phyloP scores from a whole-genome alignment of 331 rosid species.

The Malus hybrid region DNA sequence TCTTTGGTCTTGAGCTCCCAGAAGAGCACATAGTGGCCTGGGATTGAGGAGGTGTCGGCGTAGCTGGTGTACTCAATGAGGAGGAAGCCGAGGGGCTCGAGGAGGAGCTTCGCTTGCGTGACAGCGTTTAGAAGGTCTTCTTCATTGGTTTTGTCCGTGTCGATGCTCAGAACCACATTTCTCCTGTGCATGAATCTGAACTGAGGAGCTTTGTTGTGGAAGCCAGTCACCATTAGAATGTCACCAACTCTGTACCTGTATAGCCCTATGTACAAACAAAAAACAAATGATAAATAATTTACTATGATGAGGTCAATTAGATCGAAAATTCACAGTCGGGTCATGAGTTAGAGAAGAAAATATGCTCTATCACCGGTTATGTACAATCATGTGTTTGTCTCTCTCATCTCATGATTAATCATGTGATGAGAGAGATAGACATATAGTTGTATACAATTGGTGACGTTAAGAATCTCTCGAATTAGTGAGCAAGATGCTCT shows the following conservation, averaged over 20 bases:
- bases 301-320: not conserved
- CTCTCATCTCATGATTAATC: not conserved
- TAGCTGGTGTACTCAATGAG: slow-evolving; percentile 45
- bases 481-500: not conserved
- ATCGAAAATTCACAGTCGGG: not conserved
- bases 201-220: slow-evolving; percentile 44
- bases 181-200: slow-evolving; percentile 34
- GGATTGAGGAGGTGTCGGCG: slow-evolving; percentile 38
- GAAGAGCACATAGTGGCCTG: slow-evolving; percentile 44
- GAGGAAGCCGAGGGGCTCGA: slow-evolving; percentile 27
- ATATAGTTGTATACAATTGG: not conserved
- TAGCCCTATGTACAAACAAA: slow-evolving; percentile 20
- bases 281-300: too few species aligned
- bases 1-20: slow-evolving; percentile 38
- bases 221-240: slow-evolving; percentile 40
- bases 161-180: slow-evolving; percentile 40
- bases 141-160: slow-evolving; percentile 42
- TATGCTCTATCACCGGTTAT: not conserved
- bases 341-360: not conserved
- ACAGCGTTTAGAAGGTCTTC: slow-evolving; percentile 42
- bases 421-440: not conserved
- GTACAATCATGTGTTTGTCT: too few species aligned
- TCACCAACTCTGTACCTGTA: slow-evolving; percentile 55
- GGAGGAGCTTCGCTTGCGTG: slow-evolving; percentile 22
- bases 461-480: not conserved